Conservation (phyloP, 192 early-diverging fungal species). For the Chytriomyces sp. region DNA sequence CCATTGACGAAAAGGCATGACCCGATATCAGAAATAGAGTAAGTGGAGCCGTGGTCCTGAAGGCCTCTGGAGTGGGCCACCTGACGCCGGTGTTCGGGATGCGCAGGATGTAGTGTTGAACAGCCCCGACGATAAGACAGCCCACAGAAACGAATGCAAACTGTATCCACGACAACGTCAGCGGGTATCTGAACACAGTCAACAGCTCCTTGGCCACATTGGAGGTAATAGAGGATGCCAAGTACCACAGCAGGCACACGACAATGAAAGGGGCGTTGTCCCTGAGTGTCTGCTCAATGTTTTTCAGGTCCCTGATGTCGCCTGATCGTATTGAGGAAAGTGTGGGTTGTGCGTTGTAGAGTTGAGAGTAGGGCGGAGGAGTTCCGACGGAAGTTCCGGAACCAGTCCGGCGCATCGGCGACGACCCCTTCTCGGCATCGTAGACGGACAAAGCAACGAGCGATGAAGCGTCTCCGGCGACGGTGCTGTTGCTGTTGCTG, state of each 20-base stretch:
- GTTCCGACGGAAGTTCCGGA: not conserved
- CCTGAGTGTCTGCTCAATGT: not conserved
- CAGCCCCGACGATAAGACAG: conserved; percentile 33
- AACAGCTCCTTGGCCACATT: conserved; percentile 84
- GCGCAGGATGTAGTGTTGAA: conserved; percentile 26
- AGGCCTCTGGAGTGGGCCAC: conserved; percentile 55
- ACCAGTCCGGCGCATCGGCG: too few relatives aligned
- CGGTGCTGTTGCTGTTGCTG: too few relatives aligned
- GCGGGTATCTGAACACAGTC: conserved; percentile 75
- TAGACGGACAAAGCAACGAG: too few relatives aligned
- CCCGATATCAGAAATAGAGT: conserved; percentile 82
- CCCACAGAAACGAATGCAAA: conserved; percentile 72
- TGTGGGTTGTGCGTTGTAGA: not conserved
- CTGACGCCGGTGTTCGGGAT: conserved; percentile 60
- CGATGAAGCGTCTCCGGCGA: too few relatives aligned
- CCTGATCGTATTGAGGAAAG: not conserved
- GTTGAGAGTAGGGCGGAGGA: not conserved
- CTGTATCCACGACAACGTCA: conserved; percentile 84
- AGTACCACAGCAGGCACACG: conserved; percentile 80
- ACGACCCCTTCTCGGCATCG: too few relatives aligned
- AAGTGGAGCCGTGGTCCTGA: conserved; percentile 72
- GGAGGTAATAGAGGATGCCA: conserved; percentile 81
- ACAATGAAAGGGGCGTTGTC: conserved; percentile 54
- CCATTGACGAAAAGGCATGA: conserved; percentile 78
- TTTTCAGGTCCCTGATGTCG: not conserved